Evolutionary conservation across 768 basidiomycete species (phyloP), one percentile per base, ranked within the genome.

Genomic region (Tremella yokohamensis): DNA sequence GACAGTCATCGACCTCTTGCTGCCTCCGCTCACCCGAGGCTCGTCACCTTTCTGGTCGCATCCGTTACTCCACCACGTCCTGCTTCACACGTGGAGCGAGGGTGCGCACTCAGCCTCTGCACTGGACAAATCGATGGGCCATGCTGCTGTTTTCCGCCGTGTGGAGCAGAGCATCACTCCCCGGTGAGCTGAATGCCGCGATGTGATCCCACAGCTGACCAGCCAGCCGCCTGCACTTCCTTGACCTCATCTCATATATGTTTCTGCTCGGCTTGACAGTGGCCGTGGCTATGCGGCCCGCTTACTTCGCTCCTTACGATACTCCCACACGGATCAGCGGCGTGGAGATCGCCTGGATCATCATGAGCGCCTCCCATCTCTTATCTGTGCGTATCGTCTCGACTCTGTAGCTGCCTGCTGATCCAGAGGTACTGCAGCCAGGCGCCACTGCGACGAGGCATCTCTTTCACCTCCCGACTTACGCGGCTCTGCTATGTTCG

Each of bases 231-330:
- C 12, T 57, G 24, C 69, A 70, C 39, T 3, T 49, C 24, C 52
- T 60, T 2, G 55, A 61, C 20, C 52, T 70, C 9, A 9, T 42
- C 0, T 70, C 63, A 0, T 59, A 56, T n/a, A 15, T 65, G 12
- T 22, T 56, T 11, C 54, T 70, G 8, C 63, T 52, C 20, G 52
- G 29, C 16, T 38, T 67, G 40, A 61, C 55, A 1, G 34, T 70
- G 18, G 16, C 24, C 2, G 45, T 65, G 15, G 53, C 65, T 25
- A 51, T 67, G 8, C 40, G 39, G 1, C 65, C 64, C 6, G 45
- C 39, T 6, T n/a, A 22, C 12, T 55, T 55, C 52, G 58, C 50
- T 7, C 65, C 63, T 1, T 60, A 60, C 58, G 20, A 15, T 20
- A 24, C 13, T 15, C 19, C 20, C 8, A 19, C 19, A 11, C 11